Base-by-base conservation (phyloP, 2,329 filamentous ascomycete species). In the Phyllosticta citribraziliensis region DNA sequence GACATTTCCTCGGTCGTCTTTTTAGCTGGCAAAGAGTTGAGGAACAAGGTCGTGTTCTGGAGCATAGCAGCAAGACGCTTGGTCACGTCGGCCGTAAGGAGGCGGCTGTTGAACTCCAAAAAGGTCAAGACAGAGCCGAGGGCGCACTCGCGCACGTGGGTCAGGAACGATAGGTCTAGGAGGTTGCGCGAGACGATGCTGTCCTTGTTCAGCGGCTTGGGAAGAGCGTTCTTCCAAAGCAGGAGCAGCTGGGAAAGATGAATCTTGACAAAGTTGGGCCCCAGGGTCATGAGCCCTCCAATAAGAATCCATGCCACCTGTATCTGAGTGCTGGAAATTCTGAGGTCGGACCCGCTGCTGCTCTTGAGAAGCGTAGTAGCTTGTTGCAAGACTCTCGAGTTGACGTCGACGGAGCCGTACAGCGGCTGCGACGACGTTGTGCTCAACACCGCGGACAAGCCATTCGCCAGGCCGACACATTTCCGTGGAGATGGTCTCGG, bases 251-350 rank as follows among this genome's bases (percentile, higher is more conserved):
- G 94, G 2, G 92, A 93, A 8, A 99, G 82, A 74, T 99, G 94
- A 24, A 97, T 97, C 76, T 99, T 99, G 74, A 97, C 93, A 73
- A 99, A 99, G 73, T 96, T 97, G 3, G 94, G 93, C 0, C 94
- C 94, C 0, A 99, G 82, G 0, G 92, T 91, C 93, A 97, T 97
- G 60, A 99, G 78, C 0, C 95, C 94, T 47, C 95, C 94, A 55
- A 99, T 96, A 62, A 99, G 79, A 55, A 96, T 95, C 93, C 94
- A 99, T 5, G 94, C 94, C 2, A 99, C 92, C 71, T 99, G 94
- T 24, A 99, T 91, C 70, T 99, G 94, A 1, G 91, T 96, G 68
- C 90, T 90, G 6, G 94, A 96, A 40, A 94, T 86, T 27, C 93
- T 86, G 58, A 99, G 79, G 71, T 99, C 93, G 1, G 91, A 94